phyloP scores from a whole-genome alignment of 345 rosid species.

The Dimocarpus longan region DNA sequence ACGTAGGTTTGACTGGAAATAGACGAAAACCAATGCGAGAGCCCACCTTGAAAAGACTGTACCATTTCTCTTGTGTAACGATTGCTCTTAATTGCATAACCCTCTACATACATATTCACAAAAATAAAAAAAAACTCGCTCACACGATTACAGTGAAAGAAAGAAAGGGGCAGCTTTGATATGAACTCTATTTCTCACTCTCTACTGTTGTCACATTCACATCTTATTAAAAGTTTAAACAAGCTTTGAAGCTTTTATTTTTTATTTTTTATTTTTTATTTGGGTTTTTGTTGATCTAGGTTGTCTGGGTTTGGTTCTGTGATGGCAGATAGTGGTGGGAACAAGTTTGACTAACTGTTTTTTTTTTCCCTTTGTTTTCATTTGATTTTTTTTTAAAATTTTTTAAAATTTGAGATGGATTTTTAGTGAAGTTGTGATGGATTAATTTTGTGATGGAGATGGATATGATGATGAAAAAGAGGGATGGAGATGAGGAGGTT shows the following conservation, averaged over 20 bases:
- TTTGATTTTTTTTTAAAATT: no score
- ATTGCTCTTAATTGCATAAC: conserved; percentile 11
- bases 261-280: not conserved
- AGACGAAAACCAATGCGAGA: conserved; percentile 39
- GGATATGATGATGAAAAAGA: no score
- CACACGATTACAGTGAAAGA: not conserved
- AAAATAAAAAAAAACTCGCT: not conserved
- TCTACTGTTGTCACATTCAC: not conserved
- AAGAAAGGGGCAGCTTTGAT: not conserved
- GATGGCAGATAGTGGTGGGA: conserved; percentile 42
- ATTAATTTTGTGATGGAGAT: no score
- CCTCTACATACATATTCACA: not conserved
- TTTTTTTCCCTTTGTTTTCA: no score
- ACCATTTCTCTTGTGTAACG: conserved; percentile 9
- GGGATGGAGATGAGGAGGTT: no score
- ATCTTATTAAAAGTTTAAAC: not conserved
- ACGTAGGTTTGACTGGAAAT: conserved; percentile 63
- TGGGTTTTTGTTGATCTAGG: not conserved
- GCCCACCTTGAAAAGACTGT: conserved; percentile 27
- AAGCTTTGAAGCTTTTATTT: not conserved
- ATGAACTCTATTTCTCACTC: not conserved
- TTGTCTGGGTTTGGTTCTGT: not conserved
- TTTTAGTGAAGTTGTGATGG: no score
- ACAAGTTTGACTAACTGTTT: no score
- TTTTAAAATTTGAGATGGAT: no score